Base-by-base conservation (phyloP, 140 eudicot genomes). In the Anethum foeniculum region DNA sequence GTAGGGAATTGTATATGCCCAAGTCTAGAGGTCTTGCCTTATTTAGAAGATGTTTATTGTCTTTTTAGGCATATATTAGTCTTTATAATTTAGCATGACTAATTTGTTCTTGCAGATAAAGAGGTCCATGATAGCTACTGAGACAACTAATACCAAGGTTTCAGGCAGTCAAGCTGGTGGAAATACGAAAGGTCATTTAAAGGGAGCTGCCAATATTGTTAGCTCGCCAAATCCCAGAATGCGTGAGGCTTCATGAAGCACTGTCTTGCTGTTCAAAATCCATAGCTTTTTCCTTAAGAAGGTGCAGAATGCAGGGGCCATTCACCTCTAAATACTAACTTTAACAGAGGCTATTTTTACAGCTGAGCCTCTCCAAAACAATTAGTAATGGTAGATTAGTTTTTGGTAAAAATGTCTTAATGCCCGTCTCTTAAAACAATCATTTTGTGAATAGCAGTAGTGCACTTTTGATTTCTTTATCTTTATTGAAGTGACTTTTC, bases 161-260 rank as follows among this genome's bases (percentile, higher is more conserved):
- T 69, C 89, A 4, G 89, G 90, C 19, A 92, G 90, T 46, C 94
- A 86, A 71, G 80, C 90, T 41, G 86, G 88, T 77, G 96, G 89
- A 67, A 89, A 84, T 82, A 85, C 88, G 39, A 94, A 89, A 81
- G 85, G 89, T 77, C 93, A 92, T 85, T 72, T 86, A 67, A 94
- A 92, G 81, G 87, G 87, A 44, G 82, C 91, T 80, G 84, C 85
- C 58, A 85, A 72, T 83, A 74, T 83, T 56, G 76, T 90, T 16
- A 88, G 96, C 76, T 92, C 91, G 38, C 93, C 97, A 16, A 89
- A 88, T 60, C 84, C 89, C 7, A 85, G 85, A 77, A 86, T 73
- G 43, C 85, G 86, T 0, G 85, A 86, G 71, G 76, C 87, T 76
- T 77, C 88, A 27, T 88, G 84, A 86, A 60, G 56, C 48, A 62